Percentiles rank a stretch among this genome's conserved stretches.
These are phyloP conservation scores for Arachnomyces sp. DNA, from an alignment of 2,329 filamentous ascomycete genomes.

Conservation along the genomic window DNA sequence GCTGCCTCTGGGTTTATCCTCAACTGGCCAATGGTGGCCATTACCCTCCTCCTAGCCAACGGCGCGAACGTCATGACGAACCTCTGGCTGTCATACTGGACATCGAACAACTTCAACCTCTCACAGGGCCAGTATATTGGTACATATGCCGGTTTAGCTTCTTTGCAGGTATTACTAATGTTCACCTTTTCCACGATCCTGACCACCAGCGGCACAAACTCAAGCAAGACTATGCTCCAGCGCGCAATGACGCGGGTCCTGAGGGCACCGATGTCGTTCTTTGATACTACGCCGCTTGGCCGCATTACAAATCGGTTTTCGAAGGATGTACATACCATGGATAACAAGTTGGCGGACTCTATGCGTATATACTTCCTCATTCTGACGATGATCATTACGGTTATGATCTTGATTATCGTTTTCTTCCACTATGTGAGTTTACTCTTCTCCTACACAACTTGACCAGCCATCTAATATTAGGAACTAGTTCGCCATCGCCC, in stretches of 20 bases:
- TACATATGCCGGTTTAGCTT: constrained; percentile 63
- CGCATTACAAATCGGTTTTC: constrained; percentile 96
- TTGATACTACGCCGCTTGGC: constrained; percentile 91
- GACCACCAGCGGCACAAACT: constrained; percentile 69
- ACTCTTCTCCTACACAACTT: background rate
- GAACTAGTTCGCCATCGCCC: constrained; percentile 56
- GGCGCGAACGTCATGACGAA: constrained; percentile 80
- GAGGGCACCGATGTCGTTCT: constrained; percentile 74
- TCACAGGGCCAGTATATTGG: constrained; percentile 63
- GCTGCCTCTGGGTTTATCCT: constrained; percentile 63
- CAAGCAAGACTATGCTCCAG: constrained; percentile 75
- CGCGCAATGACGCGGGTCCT: constrained; percentile 69
- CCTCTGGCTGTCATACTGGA: constrained; percentile 93
- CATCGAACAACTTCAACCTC: constrained; percentile 65
- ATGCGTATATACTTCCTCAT: constrained; percentile 91
- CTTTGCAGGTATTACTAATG: constrained; percentile 62
- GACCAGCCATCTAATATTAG: constrained; percentile 2
- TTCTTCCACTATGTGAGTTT: constrained; percentile 70
- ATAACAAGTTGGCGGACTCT: constrained; percentile 80
- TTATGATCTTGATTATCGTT: constrained; percentile 87
- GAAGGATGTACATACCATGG: constrained; percentile 92
- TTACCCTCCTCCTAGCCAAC: constrained; percentile 64
- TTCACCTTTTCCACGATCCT: constrained; percentile 74
- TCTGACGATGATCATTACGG: constrained; percentile 69
- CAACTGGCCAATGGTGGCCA: constrained; percentile 52